Conservation (phyloP, 2,329 filamentous ascomycete species). For the Calonectria multiphialidica region DNA sequence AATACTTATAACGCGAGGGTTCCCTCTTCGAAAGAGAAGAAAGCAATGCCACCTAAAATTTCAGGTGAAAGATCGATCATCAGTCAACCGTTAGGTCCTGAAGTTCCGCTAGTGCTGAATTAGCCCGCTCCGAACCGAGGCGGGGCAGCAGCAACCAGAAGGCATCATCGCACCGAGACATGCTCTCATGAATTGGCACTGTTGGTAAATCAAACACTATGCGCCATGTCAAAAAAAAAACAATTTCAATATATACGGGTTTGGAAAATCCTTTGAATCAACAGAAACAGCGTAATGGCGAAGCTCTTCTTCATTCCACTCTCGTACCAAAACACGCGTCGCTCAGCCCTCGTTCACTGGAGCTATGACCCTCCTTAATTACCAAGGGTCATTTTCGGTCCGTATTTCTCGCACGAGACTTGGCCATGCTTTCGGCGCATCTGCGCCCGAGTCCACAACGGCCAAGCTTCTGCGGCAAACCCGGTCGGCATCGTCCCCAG, state of each 20-base stretch:
- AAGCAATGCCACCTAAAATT: too few relatives aligned
- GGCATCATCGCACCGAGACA: background rate
- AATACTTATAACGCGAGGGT: too few relatives aligned
- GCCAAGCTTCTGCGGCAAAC: background rate
- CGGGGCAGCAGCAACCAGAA: background rate
- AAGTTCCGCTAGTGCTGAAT: background rate
- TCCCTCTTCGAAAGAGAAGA: too few relatives aligned
- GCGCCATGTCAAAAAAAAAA: too few relatives aligned
- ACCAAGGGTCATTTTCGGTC: background rate
- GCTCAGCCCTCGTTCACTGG: background rate
- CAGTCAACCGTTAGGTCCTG: too few relatives aligned
- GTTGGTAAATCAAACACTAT: background rate
- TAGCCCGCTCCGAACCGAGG: background rate
- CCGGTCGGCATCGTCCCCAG: background rate
- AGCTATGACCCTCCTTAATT: background rate
- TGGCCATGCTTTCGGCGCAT: background rate
- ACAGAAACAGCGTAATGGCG: background rate
- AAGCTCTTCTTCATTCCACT: background rate
- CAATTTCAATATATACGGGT: too few relatives aligned
- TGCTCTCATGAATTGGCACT: background rate
- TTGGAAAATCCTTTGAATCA: background rate
- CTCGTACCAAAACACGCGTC: background rate
- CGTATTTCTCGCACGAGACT: background rate
- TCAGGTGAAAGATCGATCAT: too few relatives aligned
- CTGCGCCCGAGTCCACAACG: background rate